Base-by-base conservation (phyloP, 2,329 filamentous ascomycete genomes). In the Delphinella strobiligena region DNA sequence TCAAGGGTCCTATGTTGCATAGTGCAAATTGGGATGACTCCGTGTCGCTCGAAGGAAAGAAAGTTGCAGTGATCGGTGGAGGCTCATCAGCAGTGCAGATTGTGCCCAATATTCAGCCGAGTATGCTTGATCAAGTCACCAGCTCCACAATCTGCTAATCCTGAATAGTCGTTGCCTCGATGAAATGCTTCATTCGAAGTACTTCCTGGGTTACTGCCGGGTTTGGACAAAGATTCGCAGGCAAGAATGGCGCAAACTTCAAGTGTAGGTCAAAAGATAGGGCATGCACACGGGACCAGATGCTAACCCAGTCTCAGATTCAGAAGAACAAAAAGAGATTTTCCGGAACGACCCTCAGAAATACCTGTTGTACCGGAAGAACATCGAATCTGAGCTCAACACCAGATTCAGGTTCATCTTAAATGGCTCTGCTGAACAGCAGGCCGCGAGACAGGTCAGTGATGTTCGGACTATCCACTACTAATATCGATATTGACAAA, bases 1-100 rank as follows among this genome's bases (percentile, higher is more conserved):
- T 63, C 55, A 58, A 63, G 42, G 63, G 63, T 3, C 58, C 61
- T n/a, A 42, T 66, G 3, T 59, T 66, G 51, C 64, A 67, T 41
- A 62, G 59, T 2, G 63, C 64, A 9, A 49, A 53, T 19, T 67
- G 61, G 49, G 60, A 66, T 33, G 58, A 65, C 45, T 54, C 53
- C 7, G 59, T 61, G 35, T 42, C 51, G 11, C 36, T 60, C 29
- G 47, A 51, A 14, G 56, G 58, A 14, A 66, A 66, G 42, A 54
- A 50, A 4, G 61, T 65, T 2, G 63, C 62, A 2, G 61, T 67
- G 10, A 58, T 66, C 16, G 63, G 63, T 9, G 56, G 58, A 1
- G 62, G 63, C 2, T 59, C 54, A 34, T 58, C 52, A 31, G 62
- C 61, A 2, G 60, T 67, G 3, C 63, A 66, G 34, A 66, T 66